These are phyloP conservation scores for Cenchrus fungigraminus DNA, from an alignment of 176 grass and related monocot genomes.

Conservation along the genomic window DNA sequence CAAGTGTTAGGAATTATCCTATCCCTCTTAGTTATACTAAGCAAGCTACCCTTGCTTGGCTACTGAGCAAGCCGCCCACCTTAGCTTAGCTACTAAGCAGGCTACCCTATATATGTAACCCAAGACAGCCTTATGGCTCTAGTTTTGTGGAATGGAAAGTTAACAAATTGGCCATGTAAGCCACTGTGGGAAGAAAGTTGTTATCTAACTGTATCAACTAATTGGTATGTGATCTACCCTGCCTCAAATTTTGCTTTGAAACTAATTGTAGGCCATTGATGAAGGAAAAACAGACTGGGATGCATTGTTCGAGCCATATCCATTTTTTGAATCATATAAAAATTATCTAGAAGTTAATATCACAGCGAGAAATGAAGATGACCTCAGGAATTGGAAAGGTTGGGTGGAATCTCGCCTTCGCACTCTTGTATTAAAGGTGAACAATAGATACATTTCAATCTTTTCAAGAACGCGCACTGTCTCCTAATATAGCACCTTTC, in stretches of 20 bases:
- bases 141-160: too few species aligned
- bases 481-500: constrained; percentile 19
- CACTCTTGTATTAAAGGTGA: constrained; percentile 85
- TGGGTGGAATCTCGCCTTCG: constrained; percentile 94
- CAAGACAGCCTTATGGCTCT: too few species aligned
- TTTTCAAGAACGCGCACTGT: background rate
- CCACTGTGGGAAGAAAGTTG: background rate
- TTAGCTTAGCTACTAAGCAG: too few species aligned
- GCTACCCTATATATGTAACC: too few species aligned
- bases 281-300: constrained; percentile 67
- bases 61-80: too few species aligned
- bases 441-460: constrained; percentile 31
- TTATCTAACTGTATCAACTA: constrained; percentile 10
- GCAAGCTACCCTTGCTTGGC: too few species aligned
- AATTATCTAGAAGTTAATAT: constrained; percentile 85
- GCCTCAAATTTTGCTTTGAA: constrained; percentile 4
- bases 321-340: constrained; percentile 91
- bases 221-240: constrained; percentile 12
- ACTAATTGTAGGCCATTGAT: constrained; percentile 74
- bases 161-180: background rate
- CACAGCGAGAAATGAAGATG: constrained; percentile 77
- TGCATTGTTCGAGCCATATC: constrained; percentile 74
- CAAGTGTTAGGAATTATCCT: constrained; percentile 5
- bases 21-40: too few species aligned
- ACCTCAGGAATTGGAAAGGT: constrained; percentile 95